Conservation (phyloP, 2,329 filamentous ascomycete genomes). For the Talaromyces atroroseus region DNA sequence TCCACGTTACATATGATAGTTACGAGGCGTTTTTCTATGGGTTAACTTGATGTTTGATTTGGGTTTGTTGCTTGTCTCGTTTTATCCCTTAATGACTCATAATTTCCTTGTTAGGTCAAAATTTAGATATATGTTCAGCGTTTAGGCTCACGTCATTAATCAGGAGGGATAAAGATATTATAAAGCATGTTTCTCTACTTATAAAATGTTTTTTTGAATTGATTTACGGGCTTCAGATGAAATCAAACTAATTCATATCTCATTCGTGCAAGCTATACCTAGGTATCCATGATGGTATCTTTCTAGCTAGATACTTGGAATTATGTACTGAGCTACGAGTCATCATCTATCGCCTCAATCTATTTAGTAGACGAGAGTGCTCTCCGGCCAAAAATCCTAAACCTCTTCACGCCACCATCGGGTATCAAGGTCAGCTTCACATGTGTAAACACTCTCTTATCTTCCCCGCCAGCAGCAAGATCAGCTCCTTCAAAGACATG, state of each 20-base stretch:
- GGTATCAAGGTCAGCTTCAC: slow-evolving; percentile 90
- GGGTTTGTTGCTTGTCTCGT: not conserved
- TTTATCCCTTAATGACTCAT: no score
- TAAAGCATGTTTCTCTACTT: no score
- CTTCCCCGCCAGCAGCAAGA: slow-evolving; percentile 57
- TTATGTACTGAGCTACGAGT: no score
- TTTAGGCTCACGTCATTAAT: not conserved
- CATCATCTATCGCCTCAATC: no score
- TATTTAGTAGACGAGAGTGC: not conserved
- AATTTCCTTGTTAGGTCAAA: not conserved
- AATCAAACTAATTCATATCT: no score
- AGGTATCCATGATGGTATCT: no score
- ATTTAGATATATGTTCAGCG: not conserved
- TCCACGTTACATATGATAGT: slow-evolving; percentile 1
- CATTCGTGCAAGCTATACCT: no score
- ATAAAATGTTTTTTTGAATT: no score
- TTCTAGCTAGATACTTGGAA: no score
- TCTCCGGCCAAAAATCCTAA: slow-evolving; percentile 68
- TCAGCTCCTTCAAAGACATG: slow-evolving; percentile 36
- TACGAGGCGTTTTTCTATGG: slow-evolving; percentile 1
- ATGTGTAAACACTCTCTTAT: slow-evolving; percentile 67
- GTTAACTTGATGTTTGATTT: not conserved
- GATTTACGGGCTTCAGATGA: no score
- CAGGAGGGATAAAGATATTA: no score
- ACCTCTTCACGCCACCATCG: slow-evolving; percentile 84